These are phyloP conservation scores for Rhododendron simsii DNA, from an alignment of 148 eudicot species.

Conservation along the genomic window DNA sequence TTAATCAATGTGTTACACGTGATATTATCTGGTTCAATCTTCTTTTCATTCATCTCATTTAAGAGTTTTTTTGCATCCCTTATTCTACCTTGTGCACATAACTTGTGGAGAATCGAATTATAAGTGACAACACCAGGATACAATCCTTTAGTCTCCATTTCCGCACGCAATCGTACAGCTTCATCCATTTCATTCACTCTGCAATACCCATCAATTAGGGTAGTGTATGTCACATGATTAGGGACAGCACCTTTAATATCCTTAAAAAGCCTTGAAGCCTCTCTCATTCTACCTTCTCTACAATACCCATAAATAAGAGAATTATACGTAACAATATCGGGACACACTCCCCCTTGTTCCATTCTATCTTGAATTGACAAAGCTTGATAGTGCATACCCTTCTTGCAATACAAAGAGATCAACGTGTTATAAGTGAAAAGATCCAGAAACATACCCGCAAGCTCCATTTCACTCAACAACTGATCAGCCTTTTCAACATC, in stretches of 20 bases:
- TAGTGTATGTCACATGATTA: constrained; percentile 79
- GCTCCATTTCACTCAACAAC: constrained; percentile 70
- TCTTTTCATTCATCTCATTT: constrained; percentile 72
- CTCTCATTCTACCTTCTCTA: constrained; percentile 83
- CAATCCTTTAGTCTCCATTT: constrained; percentile 66
- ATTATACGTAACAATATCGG: constrained; percentile 84
- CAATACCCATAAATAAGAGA: constrained; percentile 69
- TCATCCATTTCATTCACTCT: constrained; percentile 57
- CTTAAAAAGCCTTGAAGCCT: constrained; percentile 71
- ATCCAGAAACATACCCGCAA: constrained; percentile 56
- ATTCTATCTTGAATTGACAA: constrained; percentile 72
- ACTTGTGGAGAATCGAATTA: constrained; percentile 68
- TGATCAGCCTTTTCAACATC: constrained; percentile 72
- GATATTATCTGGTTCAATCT: constrained; percentile 74
- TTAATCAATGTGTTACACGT: constrained; percentile 91
- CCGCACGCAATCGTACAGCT: constrained; percentile 49
- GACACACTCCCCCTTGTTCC: constrained; percentile 56
- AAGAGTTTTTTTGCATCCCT: constrained; percentile 68
- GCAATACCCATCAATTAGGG: constrained; percentile 85
- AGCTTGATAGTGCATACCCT: constrained; percentile 86
- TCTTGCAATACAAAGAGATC: constrained; percentile 76
- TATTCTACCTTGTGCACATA: constrained; percentile 40
- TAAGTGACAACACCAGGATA: constrained; percentile 67
- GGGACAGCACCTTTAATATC: constrained; percentile 61
- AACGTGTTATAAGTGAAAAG: constrained; percentile 76